These are phyloP conservation scores for Brettanomyces anomalus DNA, from an alignment of 805 yeast species.

Conservation along the genomic window DNA sequence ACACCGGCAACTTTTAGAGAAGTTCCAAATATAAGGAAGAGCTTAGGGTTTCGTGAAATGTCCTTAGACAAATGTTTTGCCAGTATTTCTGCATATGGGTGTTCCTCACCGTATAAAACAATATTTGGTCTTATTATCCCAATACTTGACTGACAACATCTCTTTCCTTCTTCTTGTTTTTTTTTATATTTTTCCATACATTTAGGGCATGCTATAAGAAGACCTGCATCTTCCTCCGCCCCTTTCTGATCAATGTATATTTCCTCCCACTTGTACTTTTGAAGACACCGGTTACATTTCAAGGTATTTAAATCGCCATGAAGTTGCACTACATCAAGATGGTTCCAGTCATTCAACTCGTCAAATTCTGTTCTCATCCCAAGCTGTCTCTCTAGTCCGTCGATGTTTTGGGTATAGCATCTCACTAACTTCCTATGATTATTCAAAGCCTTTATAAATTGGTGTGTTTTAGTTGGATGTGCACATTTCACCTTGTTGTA, in stretches of 20 bases:
- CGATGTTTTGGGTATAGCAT: conserved; percentile 94
- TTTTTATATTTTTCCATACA: conserved; percentile 52
- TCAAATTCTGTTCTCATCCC: conserved; percentile 57
- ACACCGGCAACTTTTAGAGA: conserved; percentile 89
- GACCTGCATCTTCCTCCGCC: conserved; percentile 36
- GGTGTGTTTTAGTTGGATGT: conserved; percentile 76
- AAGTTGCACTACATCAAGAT: conserved; percentile 71
- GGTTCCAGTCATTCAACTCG: conserved; percentile 47
- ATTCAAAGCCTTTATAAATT: conserved; percentile 53
- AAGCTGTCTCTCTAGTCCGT: conserved; percentile 66
- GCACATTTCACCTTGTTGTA: conserved; percentile 58
- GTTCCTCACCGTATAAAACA: conserved; percentile 89
- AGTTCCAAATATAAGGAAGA: conserved; percentile 86
- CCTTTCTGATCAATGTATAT: conserved; percentile 10
- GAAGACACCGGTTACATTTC: conserved; percentile 65
- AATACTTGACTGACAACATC: conserved; percentile 58
- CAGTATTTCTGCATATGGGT: conserved; percentile 76
- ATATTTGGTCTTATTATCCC: conserved; percentile 85
- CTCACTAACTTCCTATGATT: conserved; percentile 60
- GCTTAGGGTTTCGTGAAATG: conserved; percentile 58
- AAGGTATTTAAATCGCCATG: conserved; percentile 82
- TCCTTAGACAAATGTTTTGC: conserved; percentile 65
- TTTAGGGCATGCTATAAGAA: conserved; percentile 65
- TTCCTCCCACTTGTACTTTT: conserved; percentile 50
- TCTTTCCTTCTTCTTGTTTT: conserved; percentile 59